Conservation (phyloP, 805 yeast species). For the Pichia ethanolica region DNA sequence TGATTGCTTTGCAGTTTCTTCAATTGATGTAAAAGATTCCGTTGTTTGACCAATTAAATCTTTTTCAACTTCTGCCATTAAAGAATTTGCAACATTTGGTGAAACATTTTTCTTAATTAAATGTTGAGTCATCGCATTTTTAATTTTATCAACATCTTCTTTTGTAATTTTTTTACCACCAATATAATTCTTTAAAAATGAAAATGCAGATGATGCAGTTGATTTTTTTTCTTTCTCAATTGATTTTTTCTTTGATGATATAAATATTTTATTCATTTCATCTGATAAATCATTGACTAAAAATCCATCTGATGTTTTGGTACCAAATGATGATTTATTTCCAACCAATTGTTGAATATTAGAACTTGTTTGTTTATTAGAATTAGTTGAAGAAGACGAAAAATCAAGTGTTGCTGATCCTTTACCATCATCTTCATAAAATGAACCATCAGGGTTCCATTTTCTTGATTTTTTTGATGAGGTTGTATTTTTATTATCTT, state of each 20-base stretch:
- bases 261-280: slow-evolving; percentile 38
- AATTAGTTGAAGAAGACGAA: slow-evolving; percentile 29
- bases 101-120: slow-evolving; percentile 84
- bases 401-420: slow-evolving; percentile 41
- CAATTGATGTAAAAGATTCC: slow-evolving; percentile 65
- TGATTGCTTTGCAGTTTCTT: slow-evolving; percentile 57
- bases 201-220: slow-evolving; percentile 35
- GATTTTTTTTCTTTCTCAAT: slow-evolving; percentile 13
- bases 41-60: slow-evolving; percentile 69
- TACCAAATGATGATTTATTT: slow-evolving; percentile 34
- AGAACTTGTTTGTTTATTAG: slow-evolving; percentile 15
- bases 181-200: slow-evolving; percentile 50
- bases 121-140: slow-evolving; percentile 64
- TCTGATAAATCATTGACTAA: slow-evolving; percentile 55
- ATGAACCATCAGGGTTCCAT: slow-evolving; percentile 61
- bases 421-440: slow-evolving; percentile 36
- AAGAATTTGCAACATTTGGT: slow-evolving; percentile 72
- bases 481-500: slow-evolving; percentile 1
- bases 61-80: slow-evolving; percentile 62
- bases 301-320: slow-evolving; percentile 44
- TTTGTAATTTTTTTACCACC: slow-evolving; percentile 65
- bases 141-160: slow-evolving; percentile 57
- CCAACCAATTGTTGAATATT: slow-evolving; percentile 32
- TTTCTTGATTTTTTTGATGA: slow-evolving; percentile 42
- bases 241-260: slow-evolving; percentile 16